Evolutionary conservation across 306 rosid genomes (phyloP).

Genomic region (Cyamopsis tetragonoloba): DNA sequence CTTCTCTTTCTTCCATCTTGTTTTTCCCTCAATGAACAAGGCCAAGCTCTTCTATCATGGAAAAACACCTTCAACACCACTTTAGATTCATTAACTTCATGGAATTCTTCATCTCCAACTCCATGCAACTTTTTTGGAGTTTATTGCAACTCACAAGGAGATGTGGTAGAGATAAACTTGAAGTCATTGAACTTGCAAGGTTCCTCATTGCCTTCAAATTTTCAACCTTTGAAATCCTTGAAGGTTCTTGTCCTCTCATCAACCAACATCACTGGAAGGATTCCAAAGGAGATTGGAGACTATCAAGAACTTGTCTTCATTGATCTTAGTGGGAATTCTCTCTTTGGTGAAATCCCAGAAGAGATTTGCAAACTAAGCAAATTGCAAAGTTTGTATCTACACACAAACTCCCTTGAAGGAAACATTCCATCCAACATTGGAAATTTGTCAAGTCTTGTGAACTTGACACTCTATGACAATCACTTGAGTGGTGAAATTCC

Average conservation of each 20-base stretch:
- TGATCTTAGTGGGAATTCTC: conserved; percentile 66
- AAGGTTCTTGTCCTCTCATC: conserved; percentile 52
- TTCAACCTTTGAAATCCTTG: conserved; percentile 59
- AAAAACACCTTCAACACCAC: conserved; percentile 61
- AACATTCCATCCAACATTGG: conserved; percentile 64
- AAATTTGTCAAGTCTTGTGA: conserved; percentile 57
- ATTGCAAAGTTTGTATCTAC: conserved; percentile 48
- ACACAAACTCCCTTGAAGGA: conserved; percentile 68
- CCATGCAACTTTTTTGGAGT: conserved; percentile 90
- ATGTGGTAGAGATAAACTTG: conserved; percentile 56
- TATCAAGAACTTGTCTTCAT: conserved; percentile 49
- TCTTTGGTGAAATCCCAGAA: conserved; percentile 68
- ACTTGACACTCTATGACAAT: conserved; percentile 69
- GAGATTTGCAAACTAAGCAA: conserved; percentile 66
- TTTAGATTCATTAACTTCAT: conserved; percentile 50
- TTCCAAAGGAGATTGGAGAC: conserved; percentile 70
- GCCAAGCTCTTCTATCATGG: conserved; percentile 80
- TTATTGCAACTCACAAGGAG: conserved; percentile 57
- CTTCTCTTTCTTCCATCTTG: conserved; percentile 51
- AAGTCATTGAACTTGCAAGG: conserved; percentile 64
- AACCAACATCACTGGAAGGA: conserved; percentile 58
- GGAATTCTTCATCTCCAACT: conserved; percentile 47
- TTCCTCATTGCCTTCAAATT: conserved; percentile 71
- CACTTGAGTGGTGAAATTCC: conserved; percentile 71
- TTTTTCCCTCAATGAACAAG: conserved; percentile 76